Percentiles rank a stretch among this genome's conserved stretches.
Conservation (phyloP, 1,139 yeast genomes). For the Candida neerlandica region DNA sequence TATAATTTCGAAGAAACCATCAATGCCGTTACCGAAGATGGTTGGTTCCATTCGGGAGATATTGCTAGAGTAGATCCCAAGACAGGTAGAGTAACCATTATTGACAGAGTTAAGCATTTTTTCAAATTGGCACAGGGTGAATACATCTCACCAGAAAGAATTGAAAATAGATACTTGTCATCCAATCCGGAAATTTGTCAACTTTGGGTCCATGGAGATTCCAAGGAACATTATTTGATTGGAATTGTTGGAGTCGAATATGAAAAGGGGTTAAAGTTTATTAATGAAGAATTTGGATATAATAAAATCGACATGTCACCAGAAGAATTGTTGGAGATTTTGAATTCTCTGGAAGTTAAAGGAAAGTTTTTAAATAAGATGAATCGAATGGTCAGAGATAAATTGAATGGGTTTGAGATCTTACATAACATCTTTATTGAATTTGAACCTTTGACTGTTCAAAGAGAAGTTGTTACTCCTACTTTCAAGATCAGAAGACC, state of each 20-base stretch:
- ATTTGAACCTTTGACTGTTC: slow-evolving; percentile 39
- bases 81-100: slow-evolving; percentile 30
- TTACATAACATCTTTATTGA: slow-evolving; percentile 38
- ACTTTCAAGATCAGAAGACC: slow-evolving; percentile 39
- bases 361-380: slow-evolving; percentile 24
- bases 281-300: slow-evolving; percentile 22
- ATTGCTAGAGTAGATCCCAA: slow-evolving; percentile 32
- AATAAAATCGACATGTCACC: slow-evolving; percentile 11
- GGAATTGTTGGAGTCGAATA: slow-evolving; percentile 59
- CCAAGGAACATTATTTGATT: slow-evolving; percentile 56
- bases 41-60: slow-evolving; percentile 45
- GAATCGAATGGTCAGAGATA: slow-evolving; percentile 25
- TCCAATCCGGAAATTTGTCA: slow-evolving; percentile 31
- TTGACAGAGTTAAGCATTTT: slow-evolving; percentile 43
- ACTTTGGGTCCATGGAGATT: slow-evolving; percentile 53
- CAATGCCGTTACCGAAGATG: slow-evolving; percentile 23
- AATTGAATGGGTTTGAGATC: slow-evolving; percentile 32
- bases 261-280: slow-evolving; percentile 22
- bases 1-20: slow-evolving; percentile 28
- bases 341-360: slow-evolving; percentile 32
- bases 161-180: slow-evolving; percentile 36
- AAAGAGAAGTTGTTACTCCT: slow-evolving; percentile 42
- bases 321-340: slow-evolving; percentile 25
- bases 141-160: slow-evolving; percentile 38
- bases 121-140: slow-evolving; percentile 46